These are phyloP conservation scores for Exophiala spinifera DNA, from an alignment of 2,329 filamentous ascomycete species.

Conservation along the genomic window DNA sequence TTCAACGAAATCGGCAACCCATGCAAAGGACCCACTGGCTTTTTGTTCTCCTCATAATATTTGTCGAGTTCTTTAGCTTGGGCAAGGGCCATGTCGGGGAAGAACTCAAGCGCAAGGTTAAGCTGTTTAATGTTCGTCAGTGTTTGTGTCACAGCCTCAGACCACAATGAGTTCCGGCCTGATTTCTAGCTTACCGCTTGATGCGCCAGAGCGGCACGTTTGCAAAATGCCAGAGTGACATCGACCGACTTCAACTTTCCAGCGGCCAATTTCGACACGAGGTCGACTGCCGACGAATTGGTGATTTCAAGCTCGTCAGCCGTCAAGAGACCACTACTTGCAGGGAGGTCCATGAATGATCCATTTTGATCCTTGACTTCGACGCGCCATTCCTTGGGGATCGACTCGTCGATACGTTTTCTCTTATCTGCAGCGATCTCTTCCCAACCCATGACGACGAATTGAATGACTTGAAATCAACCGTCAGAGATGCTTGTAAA, in stretches of 20 bases:
- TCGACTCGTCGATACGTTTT: constrained; percentile 23
- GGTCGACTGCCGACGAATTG: constrained; percentile 18
- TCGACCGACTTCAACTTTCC: constrained; percentile 5
- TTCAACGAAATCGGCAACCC: constrained; percentile 57
- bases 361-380: constrained; percentile 7
- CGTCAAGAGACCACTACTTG: constrained; percentile 20
- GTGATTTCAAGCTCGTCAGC: constrained; percentile 25
- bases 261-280: constrained; percentile 16
- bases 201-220: constrained; percentile 5
- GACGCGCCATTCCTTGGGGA: constrained; percentile 26
- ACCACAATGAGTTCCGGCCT: neutral
- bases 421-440: constrained; percentile 25
- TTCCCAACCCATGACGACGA: constrained; percentile 19
- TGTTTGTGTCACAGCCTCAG: neutral
- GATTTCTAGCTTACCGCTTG: constrained; percentile 1
- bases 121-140: neutral
- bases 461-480: no score
- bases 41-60: constrained; percentile 37
- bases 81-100: constrained; percentile 49
- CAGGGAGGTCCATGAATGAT: constrained; percentile 19
- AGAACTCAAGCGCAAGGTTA: constrained; percentile 49
- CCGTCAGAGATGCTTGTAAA: no score
- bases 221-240: constrained; percentile 9
- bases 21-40: constrained; percentile 56
- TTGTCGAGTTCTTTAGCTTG: constrained; percentile 48